A percentile compares a stretch with the other conserved stretches of the same genome.
phyloP scores from a whole-genome alignment of 345 rosid species.

The Lepidium aucheri region DNA sequence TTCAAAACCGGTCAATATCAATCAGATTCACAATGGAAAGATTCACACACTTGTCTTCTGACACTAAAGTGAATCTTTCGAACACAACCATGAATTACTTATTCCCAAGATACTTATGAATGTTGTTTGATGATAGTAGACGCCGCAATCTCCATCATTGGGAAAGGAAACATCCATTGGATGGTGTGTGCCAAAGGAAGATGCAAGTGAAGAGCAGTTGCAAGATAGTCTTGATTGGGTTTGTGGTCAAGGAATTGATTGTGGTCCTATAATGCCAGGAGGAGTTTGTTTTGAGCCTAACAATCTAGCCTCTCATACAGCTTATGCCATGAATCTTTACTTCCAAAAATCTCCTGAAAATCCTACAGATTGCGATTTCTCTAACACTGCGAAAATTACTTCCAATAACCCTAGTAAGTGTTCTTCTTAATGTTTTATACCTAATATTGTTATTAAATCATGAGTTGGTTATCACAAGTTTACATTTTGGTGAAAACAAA shows the following conservation, averaged over 20 bases:
- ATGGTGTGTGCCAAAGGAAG: constrained; percentile 67
- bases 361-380: constrained; percentile 63
- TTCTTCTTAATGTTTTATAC: not conserved
- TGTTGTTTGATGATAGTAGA: not conserved
- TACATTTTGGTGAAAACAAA: not conserved
- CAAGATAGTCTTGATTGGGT: constrained; percentile 73
- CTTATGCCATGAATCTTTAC: constrained; percentile 76
- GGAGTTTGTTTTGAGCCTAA: constrained; percentile 74
- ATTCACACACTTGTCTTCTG: no score
- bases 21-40: no score
- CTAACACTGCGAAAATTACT: constrained; percentile 52
- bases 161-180: constrained; percentile 30
- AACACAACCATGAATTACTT: not conserved
- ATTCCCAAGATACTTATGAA: not conserved
- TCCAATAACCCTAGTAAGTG: constrained; percentile 63
- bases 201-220: constrained; percentile 44
- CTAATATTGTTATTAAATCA: not conserved
- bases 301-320: constrained; percentile 52
- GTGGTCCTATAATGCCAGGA: constrained; percentile 58
- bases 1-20: no score
- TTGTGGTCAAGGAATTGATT: constrained; percentile 55
- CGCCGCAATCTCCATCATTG: constrained; percentile 10
- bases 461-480: not conserved
- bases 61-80: no score
- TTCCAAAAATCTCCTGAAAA: constrained; percentile 47